A percentile compares a stretch with the other conserved stretches of the same genome.
Evolutionary conservation across 306 rosid genomes (phyloP).

Genomic region (Crotalaria pallida): DNA sequence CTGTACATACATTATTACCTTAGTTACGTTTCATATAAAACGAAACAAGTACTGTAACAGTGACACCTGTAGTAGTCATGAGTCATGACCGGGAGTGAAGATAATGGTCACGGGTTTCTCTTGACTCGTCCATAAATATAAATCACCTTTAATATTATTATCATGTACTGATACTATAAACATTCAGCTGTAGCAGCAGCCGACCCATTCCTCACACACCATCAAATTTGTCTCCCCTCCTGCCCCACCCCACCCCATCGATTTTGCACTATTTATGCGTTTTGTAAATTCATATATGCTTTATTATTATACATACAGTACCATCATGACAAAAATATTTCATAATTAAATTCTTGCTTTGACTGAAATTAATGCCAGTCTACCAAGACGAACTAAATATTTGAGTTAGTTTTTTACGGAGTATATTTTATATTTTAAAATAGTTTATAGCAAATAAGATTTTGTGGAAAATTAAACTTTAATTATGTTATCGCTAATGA

Average conservation of each 20-base stretch:
- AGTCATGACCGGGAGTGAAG: slow-evolving; percentile 34
- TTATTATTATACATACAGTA: no score
- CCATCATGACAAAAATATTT: background rate
- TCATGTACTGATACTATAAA: background rate
- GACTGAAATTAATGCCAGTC: background rate
- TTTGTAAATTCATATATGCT: slow-evolving; percentile 1
- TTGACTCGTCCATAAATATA: slow-evolving; percentile 42
- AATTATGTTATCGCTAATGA: no score
- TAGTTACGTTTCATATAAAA: no score
- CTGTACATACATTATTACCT: no score
- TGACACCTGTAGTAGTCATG: slow-evolving; percentile 36
- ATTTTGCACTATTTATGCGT: background rate
- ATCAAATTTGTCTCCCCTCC: slow-evolving; percentile 15
- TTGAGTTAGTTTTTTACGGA: no score
- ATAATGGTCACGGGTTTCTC: slow-evolving; percentile 77
- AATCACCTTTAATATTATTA: background rate
- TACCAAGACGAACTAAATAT: no score
- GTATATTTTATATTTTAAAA: no score
- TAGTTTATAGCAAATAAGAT: no score
- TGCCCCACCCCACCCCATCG: slow-evolving; percentile 41
- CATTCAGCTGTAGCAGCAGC: background rate
- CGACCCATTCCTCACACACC: slow-evolving; percentile 26
- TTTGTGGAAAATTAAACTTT: no score
- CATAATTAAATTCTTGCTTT: slow-evolving; percentile 20
- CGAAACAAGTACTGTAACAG: no score